Evolutionary conservation across 106 monocot genomes (phyloP).

Genomic region (Posidonia australis): DNA sequence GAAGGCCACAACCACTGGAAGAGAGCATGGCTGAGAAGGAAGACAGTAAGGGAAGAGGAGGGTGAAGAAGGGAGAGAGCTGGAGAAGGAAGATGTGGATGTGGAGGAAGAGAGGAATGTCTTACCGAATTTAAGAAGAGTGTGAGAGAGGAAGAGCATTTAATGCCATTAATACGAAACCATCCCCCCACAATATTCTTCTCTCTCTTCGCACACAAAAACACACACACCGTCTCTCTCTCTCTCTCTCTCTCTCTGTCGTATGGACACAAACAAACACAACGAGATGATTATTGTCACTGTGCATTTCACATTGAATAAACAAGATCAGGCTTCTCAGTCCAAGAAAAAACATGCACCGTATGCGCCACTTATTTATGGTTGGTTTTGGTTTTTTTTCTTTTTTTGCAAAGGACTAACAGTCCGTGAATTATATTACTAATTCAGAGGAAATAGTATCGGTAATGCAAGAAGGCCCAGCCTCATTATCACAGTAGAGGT

Average conservation of each 20-base stretch:
- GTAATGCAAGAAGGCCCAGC: no score
- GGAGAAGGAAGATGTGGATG: slow-evolving; percentile 2
- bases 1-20: background rate
- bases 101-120: slow-evolving; percentile 28
- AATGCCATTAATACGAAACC: slow-evolving; percentile 55
- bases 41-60: background rate
- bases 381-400: no score
- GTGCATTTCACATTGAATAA: background rate
- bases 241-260: background rate
- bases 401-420: no score
- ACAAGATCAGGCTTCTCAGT: background rate
- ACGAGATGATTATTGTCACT: background rate
- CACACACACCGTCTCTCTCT: background rate
- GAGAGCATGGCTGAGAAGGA: background rate
- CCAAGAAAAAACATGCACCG: background rate
- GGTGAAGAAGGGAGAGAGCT: background rate
- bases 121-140: slow-evolving; percentile 38
- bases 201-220: background rate
- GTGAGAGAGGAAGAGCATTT: slow-evolving; percentile 35
- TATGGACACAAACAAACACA: background rate
- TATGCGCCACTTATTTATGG: background rate
- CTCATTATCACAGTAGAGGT: no score
- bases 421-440: no score
- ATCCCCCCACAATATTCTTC: slow-evolving; percentile 4
- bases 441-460: no score